Base-by-base conservation (phyloP, 768 basidiomycete genomes). In the Neoboletus brunneissimus region DNA sequence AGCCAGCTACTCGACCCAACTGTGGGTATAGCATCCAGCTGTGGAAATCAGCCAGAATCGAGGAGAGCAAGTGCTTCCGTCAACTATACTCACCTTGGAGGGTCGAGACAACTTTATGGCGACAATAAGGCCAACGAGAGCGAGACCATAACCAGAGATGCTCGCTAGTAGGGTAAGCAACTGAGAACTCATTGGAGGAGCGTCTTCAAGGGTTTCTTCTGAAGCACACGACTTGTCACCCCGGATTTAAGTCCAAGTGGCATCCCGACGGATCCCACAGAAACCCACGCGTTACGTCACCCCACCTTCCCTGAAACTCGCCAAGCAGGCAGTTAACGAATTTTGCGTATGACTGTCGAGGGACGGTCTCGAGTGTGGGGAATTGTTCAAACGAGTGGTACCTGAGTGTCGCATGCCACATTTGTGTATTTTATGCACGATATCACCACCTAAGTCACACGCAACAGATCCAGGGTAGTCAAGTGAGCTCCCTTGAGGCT, bases 11-110 rank as follows among this genome's bases (percentile, higher is more conserved):
- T 37, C 16, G 35, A 37, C 35, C 35, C 35, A 37, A 37, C 16
- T 8, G 35, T 37, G 0, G 75, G 75, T 4, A 75, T 68, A 11
- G 51, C 48, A 22, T 64, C 56, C 11, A 70, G 53, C 70, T 71
- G 42, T 5, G n/a, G 0, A 15, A 29, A 23, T 22, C 3, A 40
- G 40, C 32, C 9, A n/a, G 31, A 1, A 5, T 34, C 16, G 18
- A 16, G n/a, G 6, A 31, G 29, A 58, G 22, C 1, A 20, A 7
- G 9, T 18, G 11, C 7, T 31, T 25, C 18, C 8, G 2, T 9
- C 5, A 20, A 13, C 5, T 9, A 11, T 20, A 31, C 38, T 41
- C 10, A 55, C 63, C 46, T 56, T 56, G 27, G 58, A 56, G 6
- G 42, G 40, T 35, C 27, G 40, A 12, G 50, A 37, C 16, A 48